phyloP scores from a whole-genome alignment of 176 grass and related monocot genomes.

The Metroxylon sagu region DNA sequence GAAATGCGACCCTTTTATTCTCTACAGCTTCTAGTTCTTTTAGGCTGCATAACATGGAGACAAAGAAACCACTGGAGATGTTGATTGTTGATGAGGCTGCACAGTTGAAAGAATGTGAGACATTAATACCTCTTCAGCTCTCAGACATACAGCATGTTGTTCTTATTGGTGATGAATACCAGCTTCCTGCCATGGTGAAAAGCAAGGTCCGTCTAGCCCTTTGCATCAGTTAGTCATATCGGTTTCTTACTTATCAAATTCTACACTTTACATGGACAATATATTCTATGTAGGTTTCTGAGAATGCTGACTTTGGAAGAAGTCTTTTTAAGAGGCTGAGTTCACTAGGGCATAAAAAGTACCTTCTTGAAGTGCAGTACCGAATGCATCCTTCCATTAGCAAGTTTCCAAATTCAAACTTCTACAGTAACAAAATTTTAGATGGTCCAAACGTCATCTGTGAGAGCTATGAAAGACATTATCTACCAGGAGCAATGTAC shows the following conservation, averaged over 20 bases:
- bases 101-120: slow-evolving; percentile 79
- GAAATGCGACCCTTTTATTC: slow-evolving; percentile 46
- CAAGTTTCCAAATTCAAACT: slow-evolving; percentile 58
- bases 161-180: slow-evolving; percentile 77
- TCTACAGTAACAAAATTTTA: slow-evolving; percentile 54
- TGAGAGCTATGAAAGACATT: slow-evolving; percentile 32
- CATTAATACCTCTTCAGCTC: slow-evolving; percentile 53
- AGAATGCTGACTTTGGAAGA: slow-evolving; percentile 55
- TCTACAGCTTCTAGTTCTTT: slow-evolving; percentile 53
- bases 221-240: slow-evolving; percentile 2
- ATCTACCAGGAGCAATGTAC: slow-evolving; percentile 48
- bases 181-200: slow-evolving; percentile 64
- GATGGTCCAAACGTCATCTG: slow-evolving; percentile 60
- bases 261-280: no score
- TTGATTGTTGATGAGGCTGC: slow-evolving; percentile 77
- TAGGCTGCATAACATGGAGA: slow-evolving; percentile 30
- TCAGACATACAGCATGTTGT: slow-evolving; percentile 38
- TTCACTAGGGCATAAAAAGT: slow-evolving; percentile 57
- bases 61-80: slow-evolving; percentile 23
- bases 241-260: slow-evolving; percentile 1
- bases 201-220: slow-evolving; percentile 44
- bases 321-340: slow-evolving; percentile 71
- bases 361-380: slow-evolving; percentile 70
- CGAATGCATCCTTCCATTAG: slow-evolving; percentile 86
- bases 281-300: slow-evolving; percentile 26